Evolutionary conservation across 805 yeast species (phyloP).

Genomic region (Lachancea fermentati): DNA sequence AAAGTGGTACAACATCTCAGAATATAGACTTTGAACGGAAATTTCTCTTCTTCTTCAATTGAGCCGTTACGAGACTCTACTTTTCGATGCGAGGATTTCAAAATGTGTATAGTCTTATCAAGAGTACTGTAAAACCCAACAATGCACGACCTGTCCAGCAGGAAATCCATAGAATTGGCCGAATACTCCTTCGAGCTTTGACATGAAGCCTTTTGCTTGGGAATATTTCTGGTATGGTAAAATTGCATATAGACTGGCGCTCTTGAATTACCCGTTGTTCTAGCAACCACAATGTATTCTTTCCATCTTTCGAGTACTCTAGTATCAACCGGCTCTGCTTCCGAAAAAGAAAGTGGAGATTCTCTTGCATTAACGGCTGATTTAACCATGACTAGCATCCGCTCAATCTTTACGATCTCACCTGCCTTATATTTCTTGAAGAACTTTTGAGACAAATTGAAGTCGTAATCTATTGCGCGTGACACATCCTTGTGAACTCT

Average conservation of each 20-base stretch:
- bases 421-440: constrained; percentile 43
- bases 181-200: constrained; percentile 6
- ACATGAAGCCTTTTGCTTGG: constrained; percentile 9
- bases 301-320: constrained; percentile 68
- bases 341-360: constrained; percentile 38
- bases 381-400: constrained; percentile 62
- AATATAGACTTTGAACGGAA: constrained; percentile 39
- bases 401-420: constrained; percentile 59
- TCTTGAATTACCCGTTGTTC: constrained; percentile 48
- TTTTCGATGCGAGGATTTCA: constrained; percentile 19
- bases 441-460: constrained; percentile 17
- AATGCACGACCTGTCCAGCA: constrained; percentile 25
- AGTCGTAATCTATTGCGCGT: constrained; percentile 2
- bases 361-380: constrained; percentile 23
- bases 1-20: constrained; percentile 48
- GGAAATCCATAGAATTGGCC: constrained; percentile 29
- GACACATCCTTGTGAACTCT: constrained; percentile 10
- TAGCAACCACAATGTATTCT: constrained; percentile 68
- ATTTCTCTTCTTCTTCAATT: constrained; percentile 8
- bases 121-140: constrained; percentile 56
- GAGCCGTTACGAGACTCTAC: not conserved
- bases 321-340: constrained; percentile 46
- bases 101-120: constrained; percentile 65
- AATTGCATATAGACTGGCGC: constrained; percentile 61
- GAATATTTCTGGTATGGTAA: constrained; percentile 42